Conservation (phyloP, 805 yeast species). For the Candida oleophila region DNA sequence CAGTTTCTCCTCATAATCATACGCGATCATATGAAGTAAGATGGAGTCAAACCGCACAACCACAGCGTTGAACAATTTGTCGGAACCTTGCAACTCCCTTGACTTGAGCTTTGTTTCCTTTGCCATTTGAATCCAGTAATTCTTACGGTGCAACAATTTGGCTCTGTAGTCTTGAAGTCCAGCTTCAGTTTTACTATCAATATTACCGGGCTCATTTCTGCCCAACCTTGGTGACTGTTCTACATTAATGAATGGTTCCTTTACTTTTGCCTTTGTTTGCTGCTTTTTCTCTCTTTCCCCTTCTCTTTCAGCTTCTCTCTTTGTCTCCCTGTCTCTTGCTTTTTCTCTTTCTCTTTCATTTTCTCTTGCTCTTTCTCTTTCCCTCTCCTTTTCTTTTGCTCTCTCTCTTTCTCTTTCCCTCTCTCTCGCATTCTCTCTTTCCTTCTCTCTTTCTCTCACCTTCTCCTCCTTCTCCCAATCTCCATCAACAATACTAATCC, state of each 20-base stretch:
- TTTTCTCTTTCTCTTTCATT: not conserved
- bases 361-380: not conserved
- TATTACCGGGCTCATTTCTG: not conserved
- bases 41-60: conserved; percentile 28
- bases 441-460: conserved; percentile 1
- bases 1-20: conserved; percentile 32
- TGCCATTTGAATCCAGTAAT: conserved; percentile 21
- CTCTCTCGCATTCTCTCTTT: not conserved
- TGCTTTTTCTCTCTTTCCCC: not conserved
- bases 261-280: not conserved
- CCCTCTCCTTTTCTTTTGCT: not conserved
- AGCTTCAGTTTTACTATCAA: not conserved
- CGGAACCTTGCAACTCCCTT: conserved; percentile 13
- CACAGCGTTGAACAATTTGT: conserved; percentile 17
- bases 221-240: too few species aligned
- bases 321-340: not conserved
- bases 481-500: not conserved
- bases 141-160: conserved; percentile 10
- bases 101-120: conserved; percentile 12
- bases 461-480: not conserved
- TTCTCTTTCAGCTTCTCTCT: conserved; percentile 7
- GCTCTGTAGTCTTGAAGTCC: not conserved
- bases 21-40: conserved; percentile 23
- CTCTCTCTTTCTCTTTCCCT: conserved; percentile 1
- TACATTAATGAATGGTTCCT: too few species aligned